Conservation (phyloP, 1,139 yeast genomes). For the Kodamaea ohmeri region DNA sequence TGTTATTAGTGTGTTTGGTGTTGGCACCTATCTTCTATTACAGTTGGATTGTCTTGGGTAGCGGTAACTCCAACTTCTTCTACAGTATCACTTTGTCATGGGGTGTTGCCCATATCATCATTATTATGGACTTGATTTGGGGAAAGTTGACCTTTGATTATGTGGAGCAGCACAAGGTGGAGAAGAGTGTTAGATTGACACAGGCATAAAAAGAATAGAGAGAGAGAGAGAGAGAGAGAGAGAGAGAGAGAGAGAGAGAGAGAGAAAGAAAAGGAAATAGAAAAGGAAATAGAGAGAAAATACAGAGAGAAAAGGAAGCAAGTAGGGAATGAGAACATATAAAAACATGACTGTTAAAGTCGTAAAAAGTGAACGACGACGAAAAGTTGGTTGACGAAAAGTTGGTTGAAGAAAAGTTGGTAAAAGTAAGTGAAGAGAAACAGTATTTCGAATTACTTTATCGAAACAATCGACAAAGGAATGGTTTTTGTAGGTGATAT, state of each 20-base stretch:
- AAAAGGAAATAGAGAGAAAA: background rate
- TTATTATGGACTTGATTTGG: slow-evolving; percentile 81
- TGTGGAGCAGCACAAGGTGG: slow-evolving; percentile 41
- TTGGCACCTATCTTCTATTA: slow-evolving; percentile 89
- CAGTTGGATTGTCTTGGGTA: slow-evolving; percentile 91
- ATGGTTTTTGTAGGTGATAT: too few species aligned
- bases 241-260: background rate
- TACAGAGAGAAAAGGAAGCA: background rate
- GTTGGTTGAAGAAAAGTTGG: too few species aligned
- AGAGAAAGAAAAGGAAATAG: background rate
- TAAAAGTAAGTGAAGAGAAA: too few species aligned
- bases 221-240: background rate
- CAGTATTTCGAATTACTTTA: too few species aligned
- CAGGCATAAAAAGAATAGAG: slow-evolving; percentile 19
- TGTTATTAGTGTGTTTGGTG: slow-evolving; percentile 37
- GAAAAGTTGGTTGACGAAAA: too few species aligned
- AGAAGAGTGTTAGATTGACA: slow-evolving; percentile 33
- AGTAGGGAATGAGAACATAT: background rate
- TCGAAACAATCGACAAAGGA: too few species aligned
- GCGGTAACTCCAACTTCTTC: slow-evolving; percentile 94
- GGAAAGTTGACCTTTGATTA: slow-evolving; percentile 72
- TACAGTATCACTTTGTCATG: slow-evolving; percentile 89
- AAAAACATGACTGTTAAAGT: too few species aligned
- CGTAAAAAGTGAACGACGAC: too few species aligned
- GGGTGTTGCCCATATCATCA: slow-evolving; percentile 66